Conservation (phyloP, 352 stramenopile genomes). For the Globisporangium barbulae region DNA sequence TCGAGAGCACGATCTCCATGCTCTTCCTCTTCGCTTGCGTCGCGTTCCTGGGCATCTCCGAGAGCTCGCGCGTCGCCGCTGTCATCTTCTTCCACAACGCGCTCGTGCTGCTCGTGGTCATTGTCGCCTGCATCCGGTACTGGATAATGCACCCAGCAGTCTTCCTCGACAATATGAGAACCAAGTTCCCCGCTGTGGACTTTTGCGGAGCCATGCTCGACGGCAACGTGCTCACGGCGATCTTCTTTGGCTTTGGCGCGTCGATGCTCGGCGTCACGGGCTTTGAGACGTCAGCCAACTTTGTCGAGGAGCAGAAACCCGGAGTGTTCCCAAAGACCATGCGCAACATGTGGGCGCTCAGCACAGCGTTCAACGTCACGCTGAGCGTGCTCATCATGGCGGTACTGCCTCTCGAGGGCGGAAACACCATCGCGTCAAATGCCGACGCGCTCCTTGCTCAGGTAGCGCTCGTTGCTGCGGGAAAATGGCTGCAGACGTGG, state of each 20-base stretch:
- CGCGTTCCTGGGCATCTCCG: constrained; percentile 61
- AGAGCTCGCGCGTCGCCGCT: constrained; percentile 72
- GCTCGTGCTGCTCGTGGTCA: constrained; percentile 51
- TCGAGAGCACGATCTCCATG: constrained; percentile 37
- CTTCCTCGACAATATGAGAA: constrained; percentile 61
- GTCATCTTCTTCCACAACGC: constrained; percentile 83
- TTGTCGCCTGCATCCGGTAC: constrained; percentile 48
- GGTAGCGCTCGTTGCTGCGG: constrained; percentile 42
- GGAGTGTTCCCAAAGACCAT: constrained; percentile 16
- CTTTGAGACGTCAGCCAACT: constrained; percentile 88
- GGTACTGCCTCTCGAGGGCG: constrained; percentile 60
- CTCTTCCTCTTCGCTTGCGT: constrained; percentile 79
- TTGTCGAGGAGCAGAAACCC: constrained; percentile 78
- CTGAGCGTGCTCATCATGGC: constrained; percentile 66
- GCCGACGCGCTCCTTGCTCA: constrained; percentile 65
- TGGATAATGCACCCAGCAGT: constrained; percentile 44
- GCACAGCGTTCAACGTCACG: constrained; percentile 81
- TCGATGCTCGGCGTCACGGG: constrained; percentile 86
- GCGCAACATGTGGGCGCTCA: constrained; percentile 50
- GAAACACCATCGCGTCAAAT: constrained; percentile 50
- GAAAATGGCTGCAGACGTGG: constrained; percentile 44
- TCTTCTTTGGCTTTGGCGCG: constrained; percentile 72
- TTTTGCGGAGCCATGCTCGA: constrained; percentile 44
- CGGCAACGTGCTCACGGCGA: constrained; percentile 37
- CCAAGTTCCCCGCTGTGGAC: constrained; percentile 51